Conservation (phyloP, 257 asterid genomes). For the Lycium barbarum region DNA sequence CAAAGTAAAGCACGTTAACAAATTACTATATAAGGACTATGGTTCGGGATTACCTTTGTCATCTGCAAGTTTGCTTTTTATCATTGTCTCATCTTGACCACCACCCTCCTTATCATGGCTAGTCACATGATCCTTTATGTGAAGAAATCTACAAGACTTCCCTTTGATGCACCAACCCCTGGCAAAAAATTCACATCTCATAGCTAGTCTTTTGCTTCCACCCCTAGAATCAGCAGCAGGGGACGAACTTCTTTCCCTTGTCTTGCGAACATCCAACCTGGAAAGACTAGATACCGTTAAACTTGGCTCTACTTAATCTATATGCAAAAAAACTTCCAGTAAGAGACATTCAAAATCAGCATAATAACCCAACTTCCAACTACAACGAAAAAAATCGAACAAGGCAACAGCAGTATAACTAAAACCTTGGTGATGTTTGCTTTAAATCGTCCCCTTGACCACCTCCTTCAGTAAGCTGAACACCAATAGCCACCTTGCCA, state of each 20-base stretch:
- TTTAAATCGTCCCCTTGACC: slow-evolving; percentile 43
- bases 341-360: slow-evolving; percentile 24
- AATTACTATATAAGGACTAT: slow-evolving; percentile 32
- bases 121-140: slow-evolving; percentile 44
- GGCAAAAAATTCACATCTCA: slow-evolving; percentile 72
- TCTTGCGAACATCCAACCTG: slow-evolving; percentile 64
- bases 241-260: slow-evolving; percentile 61
- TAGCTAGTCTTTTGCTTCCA: slow-evolving; percentile 61
- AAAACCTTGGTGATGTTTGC: slow-evolving; percentile 62
- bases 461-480: slow-evolving; percentile 34
- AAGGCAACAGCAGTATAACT: slow-evolving; percentile 34
- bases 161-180: slow-evolving; percentile 98
- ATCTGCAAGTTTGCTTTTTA: slow-evolving; percentile 43
- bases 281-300: slow-evolving; percentile 50
- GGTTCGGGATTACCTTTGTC: slow-evolving; percentile 57
- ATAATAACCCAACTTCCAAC: slow-evolving; percentile 28
- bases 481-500: slow-evolving; percentile 43
- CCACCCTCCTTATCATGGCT: slow-evolving; percentile 42
- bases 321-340: slow-evolving; percentile 29
- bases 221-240: slow-evolving; percentile 49
- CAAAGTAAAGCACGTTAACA: slow-evolving; percentile 14
- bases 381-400: slow-evolving; percentile 27
- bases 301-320: slow-evolving; percentile 35
- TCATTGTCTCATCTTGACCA: slow-evolving; percentile 42
- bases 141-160: slow-evolving; percentile 83